A percentile compares a stretch with the other conserved stretches of the same genome.
These are phyloP conservation scores for Trichophyton equinum DNA, from an alignment of 2,329 filamentous ascomycete species.

Conservation along the genomic window DNA sequence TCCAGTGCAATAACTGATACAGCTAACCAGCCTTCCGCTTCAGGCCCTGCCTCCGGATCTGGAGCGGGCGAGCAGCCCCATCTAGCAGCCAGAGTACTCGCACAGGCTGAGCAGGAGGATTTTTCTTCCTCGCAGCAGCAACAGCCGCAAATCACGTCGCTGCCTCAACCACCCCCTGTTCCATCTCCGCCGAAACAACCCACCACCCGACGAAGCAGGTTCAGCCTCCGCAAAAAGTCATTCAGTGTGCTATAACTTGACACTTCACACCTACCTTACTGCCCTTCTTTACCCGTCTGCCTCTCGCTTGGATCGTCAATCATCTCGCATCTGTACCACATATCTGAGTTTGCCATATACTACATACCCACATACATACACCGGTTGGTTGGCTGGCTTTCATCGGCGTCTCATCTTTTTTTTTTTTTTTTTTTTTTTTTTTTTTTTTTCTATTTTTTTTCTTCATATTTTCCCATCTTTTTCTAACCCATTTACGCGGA, in stretches of 20 bases:
- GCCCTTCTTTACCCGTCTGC: neutral
- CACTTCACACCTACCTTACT: too few relatives aligned
- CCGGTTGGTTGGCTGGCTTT: neutral
- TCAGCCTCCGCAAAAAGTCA: constrained; percentile 34
- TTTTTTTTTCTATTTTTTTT: neutral
- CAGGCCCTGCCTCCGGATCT: neutral
- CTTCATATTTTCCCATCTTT: neutral
- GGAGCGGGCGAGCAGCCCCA: neutral
- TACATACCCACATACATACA: neutral
- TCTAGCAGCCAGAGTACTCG: neutral
- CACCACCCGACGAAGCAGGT: constrained; percentile 26
- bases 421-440: too few relatives aligned
- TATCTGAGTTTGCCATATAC: constrained; percentile 1
- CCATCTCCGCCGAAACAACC: constrained; percentile 1
- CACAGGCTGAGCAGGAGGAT: neutral
- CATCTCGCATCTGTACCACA: neutral
- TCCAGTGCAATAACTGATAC: neutral
- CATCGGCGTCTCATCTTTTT: neutral
- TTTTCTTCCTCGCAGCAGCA: neutral
- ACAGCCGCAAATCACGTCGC: neutral
- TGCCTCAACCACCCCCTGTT: neutral
- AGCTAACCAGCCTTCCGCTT: neutral
- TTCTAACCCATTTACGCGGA: neutral
- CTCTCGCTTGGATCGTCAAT: neutral
- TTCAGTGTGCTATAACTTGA: constrained; percentile 27